Conservation (phyloP, 2,329 filamentous ascomycete species). For the Aspergillus versicolor region DNA sequence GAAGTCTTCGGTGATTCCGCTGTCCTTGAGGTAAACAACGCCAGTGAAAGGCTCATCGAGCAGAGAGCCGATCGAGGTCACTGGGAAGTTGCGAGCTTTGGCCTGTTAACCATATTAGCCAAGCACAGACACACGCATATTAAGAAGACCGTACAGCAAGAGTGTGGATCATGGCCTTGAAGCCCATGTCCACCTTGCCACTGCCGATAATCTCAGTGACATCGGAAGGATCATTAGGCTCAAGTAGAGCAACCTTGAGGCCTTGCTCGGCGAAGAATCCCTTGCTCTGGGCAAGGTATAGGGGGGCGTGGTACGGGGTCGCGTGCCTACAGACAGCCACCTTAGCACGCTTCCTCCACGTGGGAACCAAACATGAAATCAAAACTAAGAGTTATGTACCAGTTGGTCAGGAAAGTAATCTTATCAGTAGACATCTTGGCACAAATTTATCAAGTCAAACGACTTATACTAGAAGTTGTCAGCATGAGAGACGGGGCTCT, state of each 20-base stretch:
- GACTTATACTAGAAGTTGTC: slow-evolving; percentile 24
- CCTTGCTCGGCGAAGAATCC: slow-evolving; percentile 73
- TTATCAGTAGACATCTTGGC: slow-evolving; percentile 74
- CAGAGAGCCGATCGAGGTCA: slow-evolving; percentile 70
- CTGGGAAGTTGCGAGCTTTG: slow-evolving; percentile 72
- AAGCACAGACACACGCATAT: neutral
- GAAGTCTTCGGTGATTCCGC: slow-evolving; percentile 74
- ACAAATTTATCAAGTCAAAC: slow-evolving; percentile 39
- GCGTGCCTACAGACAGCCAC: slow-evolving; percentile 61
- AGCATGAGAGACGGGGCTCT: slow-evolving; percentile 22
- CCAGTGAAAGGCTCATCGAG: slow-evolving; percentile 80
- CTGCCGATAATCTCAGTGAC: slow-evolving; percentile 79
- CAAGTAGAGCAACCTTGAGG: slow-evolving; percentile 73
- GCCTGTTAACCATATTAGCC: slow-evolving; percentile 47
- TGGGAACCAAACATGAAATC: too few species aligned
- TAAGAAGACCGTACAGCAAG: slow-evolving; percentile 56
- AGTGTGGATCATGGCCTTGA: slow-evolving; percentile 84
- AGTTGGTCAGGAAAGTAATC: slow-evolving; percentile 83
- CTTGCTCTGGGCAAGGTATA: slow-evolving; percentile 74
- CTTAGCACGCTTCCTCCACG: slow-evolving; percentile 24
- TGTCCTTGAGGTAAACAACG: slow-evolving; percentile 72
- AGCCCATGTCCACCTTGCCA: slow-evolving; percentile 73
- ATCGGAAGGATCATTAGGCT: slow-evolving; percentile 78
- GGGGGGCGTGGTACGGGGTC: slow-evolving; percentile 75
- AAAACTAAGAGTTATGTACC: slow-evolving; percentile 49